These are phyloP conservation scores for Didymella keratinophila DNA, from an alignment of 2,329 filamentous ascomycete genomes.

Conservation along the genomic window DNA sequence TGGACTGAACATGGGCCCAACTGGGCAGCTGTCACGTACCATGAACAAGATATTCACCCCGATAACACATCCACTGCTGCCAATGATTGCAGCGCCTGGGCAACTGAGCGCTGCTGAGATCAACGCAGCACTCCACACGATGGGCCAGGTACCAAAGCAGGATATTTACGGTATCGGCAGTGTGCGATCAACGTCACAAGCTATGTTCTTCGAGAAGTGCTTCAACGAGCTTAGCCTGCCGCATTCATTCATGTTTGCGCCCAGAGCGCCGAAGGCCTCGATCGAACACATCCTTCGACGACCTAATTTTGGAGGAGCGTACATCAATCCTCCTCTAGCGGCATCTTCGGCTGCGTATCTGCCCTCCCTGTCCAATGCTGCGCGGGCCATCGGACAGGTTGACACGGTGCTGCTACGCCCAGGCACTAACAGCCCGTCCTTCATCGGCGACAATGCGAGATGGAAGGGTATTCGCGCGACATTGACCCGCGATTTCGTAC, in stretches of 20 bases:
- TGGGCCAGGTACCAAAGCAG: constrained; percentile 81
- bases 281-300: constrained; percentile 77
- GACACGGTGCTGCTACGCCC: constrained; percentile 77
- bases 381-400: constrained; percentile 78
- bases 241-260: constrained; percentile 78
- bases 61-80: constrained; percentile 84
- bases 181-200: constrained; percentile 75
- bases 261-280: constrained; percentile 70
- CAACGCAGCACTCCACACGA: constrained; percentile 77
- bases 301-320: constrained; percentile 81
- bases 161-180: constrained; percentile 83
- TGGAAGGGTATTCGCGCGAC: constrained; percentile 88
- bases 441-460: constrained; percentile 81
- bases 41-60: constrained; percentile 88
- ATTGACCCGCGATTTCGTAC: constrained; percentile 80
- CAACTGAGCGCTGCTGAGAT: constrained; percentile 88
- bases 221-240: constrained; percentile 76
- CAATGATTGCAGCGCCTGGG: constrained; percentile 83
- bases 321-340: constrained; percentile 75
- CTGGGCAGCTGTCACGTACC: constrained; percentile 83
- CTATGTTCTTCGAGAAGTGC: constrained; percentile 80
- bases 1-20: constrained; percentile 85
- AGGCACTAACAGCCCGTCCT: constrained; percentile 51
- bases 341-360: constrained; percentile 64
- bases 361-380: constrained; percentile 75